Evolutionary conservation across 2,329 filamentous ascomycete species (phyloP).

Genomic region (Epichloe gansuensis): DNA sequence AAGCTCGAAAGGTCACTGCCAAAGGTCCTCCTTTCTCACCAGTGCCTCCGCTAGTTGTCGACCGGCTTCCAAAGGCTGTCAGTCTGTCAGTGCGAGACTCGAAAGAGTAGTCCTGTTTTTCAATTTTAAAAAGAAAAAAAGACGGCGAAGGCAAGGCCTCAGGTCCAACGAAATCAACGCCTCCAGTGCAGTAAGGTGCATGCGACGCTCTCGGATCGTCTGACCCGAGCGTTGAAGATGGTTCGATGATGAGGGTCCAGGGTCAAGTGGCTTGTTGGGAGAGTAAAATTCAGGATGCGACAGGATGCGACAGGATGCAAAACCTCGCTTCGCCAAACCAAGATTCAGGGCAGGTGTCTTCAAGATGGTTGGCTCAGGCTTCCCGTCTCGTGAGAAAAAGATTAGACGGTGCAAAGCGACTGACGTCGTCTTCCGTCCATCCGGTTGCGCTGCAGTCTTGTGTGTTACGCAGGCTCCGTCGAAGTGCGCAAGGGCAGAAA

Average conservation of each 20-base stretch:
- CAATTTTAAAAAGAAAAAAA: background rate
- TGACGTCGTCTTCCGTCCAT: conserved; percentile 11
- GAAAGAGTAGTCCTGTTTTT: background rate
- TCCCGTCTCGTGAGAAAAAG: conserved; percentile 3
- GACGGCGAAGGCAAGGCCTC: background rate
- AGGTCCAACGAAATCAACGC: background rate
- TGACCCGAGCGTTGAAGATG: background rate
- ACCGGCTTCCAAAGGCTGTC: background rate
- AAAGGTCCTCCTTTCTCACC: background rate
- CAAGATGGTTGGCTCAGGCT: conserved; percentile 4
- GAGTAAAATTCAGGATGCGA: conserved; percentile 2
- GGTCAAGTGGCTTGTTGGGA: background rate
- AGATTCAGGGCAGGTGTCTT: background rate
- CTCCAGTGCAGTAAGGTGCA: background rate
- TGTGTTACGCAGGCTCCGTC: conserved; percentile 9
- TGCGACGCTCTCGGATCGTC: background rate
- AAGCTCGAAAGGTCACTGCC: background rate
- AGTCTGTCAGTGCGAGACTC: background rate
- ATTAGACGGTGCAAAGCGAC: conserved; percentile 8
- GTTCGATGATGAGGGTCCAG: background rate
- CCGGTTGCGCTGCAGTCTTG: conserved; percentile 13
- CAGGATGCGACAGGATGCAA: conserved; percentile 8
- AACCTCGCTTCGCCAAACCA: conserved; percentile 9
- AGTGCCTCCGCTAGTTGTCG: background rate
- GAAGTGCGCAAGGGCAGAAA: conserved; percentile 1